Conservation (phyloP, 106 monocot genomes). For the Allium sativum region DNA sequence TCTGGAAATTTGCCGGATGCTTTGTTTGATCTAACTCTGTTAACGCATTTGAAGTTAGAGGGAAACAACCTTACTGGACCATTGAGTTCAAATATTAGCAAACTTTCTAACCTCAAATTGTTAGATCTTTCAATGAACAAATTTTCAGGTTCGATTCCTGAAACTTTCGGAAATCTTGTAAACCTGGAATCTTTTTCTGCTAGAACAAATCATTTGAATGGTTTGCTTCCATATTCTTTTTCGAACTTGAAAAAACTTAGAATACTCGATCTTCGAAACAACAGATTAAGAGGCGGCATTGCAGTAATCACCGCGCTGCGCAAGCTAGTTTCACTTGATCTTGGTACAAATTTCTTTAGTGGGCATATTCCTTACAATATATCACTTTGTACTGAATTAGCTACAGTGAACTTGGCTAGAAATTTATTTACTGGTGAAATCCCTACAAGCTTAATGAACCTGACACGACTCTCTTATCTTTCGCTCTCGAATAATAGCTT, state of each 20-base stretch:
- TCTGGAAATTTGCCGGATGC: constrained; percentile 40
- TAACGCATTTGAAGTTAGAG: constrained; percentile 30
- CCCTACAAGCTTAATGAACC: constrained; percentile 38
- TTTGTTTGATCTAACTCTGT: constrained; percentile 25
- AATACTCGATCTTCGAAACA: constrained; percentile 40
- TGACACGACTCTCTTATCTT: constrained; percentile 25
- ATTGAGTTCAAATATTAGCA: constrained; percentile 20
- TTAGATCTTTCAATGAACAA: constrained; percentile 48
- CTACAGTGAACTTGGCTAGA: constrained; percentile 34
- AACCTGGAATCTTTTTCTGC: constrained; percentile 30
- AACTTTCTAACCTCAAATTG: constrained; percentile 34
- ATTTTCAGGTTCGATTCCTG: constrained; percentile 35
- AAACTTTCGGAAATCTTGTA: constrained; percentile 21
- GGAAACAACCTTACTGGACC: constrained; percentile 32
- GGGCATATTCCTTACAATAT: constrained; percentile 35
- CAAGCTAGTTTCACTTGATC: constrained; percentile 36
- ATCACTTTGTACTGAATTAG: constrained; percentile 25
- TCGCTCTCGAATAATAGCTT: constrained; percentile 45
- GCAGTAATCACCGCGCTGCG: constrained; percentile 17
- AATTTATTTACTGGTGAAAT: constrained; percentile 41
- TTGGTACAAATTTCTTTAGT: constrained; percentile 31
- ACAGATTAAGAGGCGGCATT: constrained; percentile 40
- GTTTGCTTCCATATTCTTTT: constrained; percentile 36
- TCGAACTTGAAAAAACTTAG: constrained; percentile 22
- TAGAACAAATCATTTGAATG: constrained; percentile 20